phyloP scores from a whole-genome alignment of 352 stramenopile genomes.

The Thalassiosira mediterranea region DNA sequence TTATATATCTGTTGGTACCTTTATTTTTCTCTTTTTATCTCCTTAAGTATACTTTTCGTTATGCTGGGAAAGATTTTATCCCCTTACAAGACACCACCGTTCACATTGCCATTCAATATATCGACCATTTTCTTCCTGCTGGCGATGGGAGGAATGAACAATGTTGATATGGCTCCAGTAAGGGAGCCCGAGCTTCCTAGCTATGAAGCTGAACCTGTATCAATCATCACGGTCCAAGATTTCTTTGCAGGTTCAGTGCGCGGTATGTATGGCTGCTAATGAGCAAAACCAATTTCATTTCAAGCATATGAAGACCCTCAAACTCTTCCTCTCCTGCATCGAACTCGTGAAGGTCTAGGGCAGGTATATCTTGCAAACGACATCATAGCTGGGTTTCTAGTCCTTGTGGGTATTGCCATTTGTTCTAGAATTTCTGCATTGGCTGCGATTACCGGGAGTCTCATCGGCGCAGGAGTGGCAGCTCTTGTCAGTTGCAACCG shows the following conservation, averaged over 20 bases:
- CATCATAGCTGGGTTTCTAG: slow-evolving; percentile 37
- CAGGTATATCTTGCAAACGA: slow-evolving; percentile 56
- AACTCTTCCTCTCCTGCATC: neutral
- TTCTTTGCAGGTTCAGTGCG: slow-evolving; percentile 52
- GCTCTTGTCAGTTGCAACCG: slow-evolving; percentile 18
- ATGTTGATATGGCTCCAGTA: slow-evolving; percentile 16
- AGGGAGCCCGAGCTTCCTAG: slow-evolving; percentile 2
- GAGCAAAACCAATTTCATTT: too few relatives aligned
- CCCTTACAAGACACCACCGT: slow-evolving; percentile 52
- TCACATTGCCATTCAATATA: slow-evolving; percentile 59
- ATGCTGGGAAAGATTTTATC: slow-evolving; percentile 49
- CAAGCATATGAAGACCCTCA: neutral
- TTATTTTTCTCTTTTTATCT: slow-evolving; percentile 13
- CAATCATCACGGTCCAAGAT: slow-evolving; percentile 13
- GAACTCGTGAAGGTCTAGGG: slow-evolving; percentile 16
- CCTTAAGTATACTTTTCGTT: slow-evolving; percentile 40
- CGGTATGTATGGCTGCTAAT: too few relatives aligned
- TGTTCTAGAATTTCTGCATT: slow-evolving; percentile 47
- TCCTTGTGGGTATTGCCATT: slow-evolving; percentile 38
- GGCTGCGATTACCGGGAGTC: slow-evolving; percentile 33
- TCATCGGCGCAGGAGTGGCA: slow-evolving; percentile 27
- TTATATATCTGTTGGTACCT: too few relatives aligned
- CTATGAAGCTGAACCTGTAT: slow-evolving; percentile 10
- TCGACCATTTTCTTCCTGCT: slow-evolving; percentile 37
- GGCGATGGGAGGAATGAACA: slow-evolving; percentile 22